These are phyloP conservation scores for Saccharum hybrid DNA, from an alignment of 202 grass and related monocot genomes.

Conservation along the genomic window DNA sequence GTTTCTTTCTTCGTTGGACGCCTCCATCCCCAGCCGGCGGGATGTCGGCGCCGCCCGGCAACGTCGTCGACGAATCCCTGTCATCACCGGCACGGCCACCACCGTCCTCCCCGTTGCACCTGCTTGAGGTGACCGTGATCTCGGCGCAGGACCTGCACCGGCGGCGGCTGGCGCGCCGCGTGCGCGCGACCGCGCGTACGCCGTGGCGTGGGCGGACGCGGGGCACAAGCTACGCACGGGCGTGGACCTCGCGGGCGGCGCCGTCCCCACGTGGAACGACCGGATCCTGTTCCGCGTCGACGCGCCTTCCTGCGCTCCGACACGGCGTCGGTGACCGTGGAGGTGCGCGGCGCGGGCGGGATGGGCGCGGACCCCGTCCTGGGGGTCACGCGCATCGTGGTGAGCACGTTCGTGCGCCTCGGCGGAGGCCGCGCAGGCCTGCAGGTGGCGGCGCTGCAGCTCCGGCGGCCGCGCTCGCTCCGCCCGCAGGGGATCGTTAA, in stretches of 20 bases:
- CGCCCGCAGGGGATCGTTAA: constrained; percentile 78
- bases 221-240: constrained; percentile 58
- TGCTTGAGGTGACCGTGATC: constrained; percentile 82
- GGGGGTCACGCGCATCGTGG: constrained; percentile 62
- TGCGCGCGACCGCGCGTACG: constrained; percentile 73
- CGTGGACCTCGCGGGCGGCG: constrained; percentile 48
- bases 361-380: constrained; percentile 50
- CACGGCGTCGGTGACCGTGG: constrained; percentile 57
- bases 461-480: constrained; percentile 61
- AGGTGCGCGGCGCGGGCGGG: constrained; percentile 42
- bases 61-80: not conserved
- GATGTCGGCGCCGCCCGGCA: constrained; percentile 1
- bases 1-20: not conserved
- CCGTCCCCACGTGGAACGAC: constrained; percentile 76
- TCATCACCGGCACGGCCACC: not conserved
- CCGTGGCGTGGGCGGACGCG: constrained; percentile 58
- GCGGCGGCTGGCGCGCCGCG: constrained; percentile 12
- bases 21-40: not conserved
- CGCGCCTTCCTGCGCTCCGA: constrained; percentile 61
- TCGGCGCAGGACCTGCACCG: constrained; percentile 83
- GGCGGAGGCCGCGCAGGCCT: not conserved
- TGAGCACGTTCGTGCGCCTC: constrained; percentile 56
- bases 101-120: constrained; percentile 32
- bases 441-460: constrained; percentile 65
- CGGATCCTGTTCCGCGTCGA: constrained; percentile 75